Conservation (phyloP, 768 basidiomycete genomes). For the Paxillus rubicundulus region DNA sequence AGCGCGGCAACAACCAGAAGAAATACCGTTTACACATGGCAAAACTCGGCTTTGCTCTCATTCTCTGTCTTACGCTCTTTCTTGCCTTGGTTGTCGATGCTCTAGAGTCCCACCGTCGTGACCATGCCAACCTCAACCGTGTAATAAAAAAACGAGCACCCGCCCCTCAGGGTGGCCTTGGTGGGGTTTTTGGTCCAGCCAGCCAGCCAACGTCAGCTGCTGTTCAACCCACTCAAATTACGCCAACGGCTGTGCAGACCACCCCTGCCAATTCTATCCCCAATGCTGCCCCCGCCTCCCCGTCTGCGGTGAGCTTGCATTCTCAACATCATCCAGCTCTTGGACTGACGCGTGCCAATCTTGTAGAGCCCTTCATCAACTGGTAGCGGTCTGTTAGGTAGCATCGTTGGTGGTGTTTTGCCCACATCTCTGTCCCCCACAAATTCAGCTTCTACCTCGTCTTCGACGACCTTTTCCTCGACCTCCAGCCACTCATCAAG, state of each 20-base stretch:
- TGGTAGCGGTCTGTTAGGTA: slow-evolving; percentile 6
- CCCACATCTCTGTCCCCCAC: slow-evolving; percentile 17
- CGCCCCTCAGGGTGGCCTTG: slow-evolving; percentile 8
- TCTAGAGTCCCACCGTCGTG: slow-evolving; percentile 44
- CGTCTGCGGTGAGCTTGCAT: slow-evolving; percentile 20
- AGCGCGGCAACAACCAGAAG: slow-evolving; percentile 1
- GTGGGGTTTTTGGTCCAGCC: not conserved
- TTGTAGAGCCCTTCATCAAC: slow-evolving; percentile 13
- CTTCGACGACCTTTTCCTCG: slow-evolving; percentile 17
- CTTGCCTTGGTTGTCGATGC: slow-evolving; percentile 46
- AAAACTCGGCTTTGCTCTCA: slow-evolving; percentile 56
- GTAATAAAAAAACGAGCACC: slow-evolving; percentile 66
- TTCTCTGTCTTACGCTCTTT: slow-evolving; percentile 58
- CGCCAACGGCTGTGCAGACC: slow-evolving; percentile 12
- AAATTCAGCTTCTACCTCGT: slow-evolving; percentile 15
- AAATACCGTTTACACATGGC: slow-evolving; percentile 42
- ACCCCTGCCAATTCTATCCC: slow-evolving; percentile 15
- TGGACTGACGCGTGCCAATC: not conserved
- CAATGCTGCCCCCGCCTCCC: slow-evolving; percentile 10
- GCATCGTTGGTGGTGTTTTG: slow-evolving; percentile 10
- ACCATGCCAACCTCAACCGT: slow-evolving; percentile 59
- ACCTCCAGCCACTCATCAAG: slow-evolving; percentile 14
- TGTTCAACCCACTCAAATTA: slow-evolving; percentile 21
- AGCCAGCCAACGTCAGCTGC: slow-evolving; percentile 15
- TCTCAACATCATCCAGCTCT: not conserved